phyloP scores from a whole-genome alignment of 2,329 filamentous ascomycete species.

The Tricladium varicosporioides region DNA sequence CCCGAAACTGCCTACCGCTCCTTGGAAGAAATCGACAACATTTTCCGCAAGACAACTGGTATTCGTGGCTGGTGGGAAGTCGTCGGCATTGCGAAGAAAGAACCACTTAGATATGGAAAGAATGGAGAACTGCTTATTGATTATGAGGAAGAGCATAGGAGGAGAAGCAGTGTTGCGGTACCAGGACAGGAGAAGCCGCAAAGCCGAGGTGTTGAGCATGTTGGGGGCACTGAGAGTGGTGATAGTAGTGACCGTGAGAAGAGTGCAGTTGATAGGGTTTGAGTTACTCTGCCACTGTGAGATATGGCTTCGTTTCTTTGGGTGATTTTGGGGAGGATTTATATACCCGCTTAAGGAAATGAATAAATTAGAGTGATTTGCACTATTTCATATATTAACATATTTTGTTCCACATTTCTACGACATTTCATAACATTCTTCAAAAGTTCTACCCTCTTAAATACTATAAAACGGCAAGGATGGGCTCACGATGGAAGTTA shows the following conservation, averaged over 20 bases:
- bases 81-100: conserved; percentile 42
- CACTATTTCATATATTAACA: too few relatives aligned
- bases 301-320: too few relatives aligned
- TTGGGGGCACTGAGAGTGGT: not conserved
- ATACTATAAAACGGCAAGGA: too few relatives aligned
- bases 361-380: too few relatives aligned
- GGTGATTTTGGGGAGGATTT: too few relatives aligned
- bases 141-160: conserved; percentile 27
- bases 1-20: conserved; percentile 63
- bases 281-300: too few relatives aligned
- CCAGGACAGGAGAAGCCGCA: not conserved
- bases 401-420: too few relatives aligned
- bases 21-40: conserved; percentile 65
- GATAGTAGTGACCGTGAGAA: conserved; percentile 10
- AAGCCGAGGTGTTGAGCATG: conserved; percentile 13
- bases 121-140: conserved; percentile 52
- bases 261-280: not conserved
- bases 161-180: conserved; percentile 3
- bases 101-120: conserved; percentile 57
- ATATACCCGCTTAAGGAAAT: too few relatives aligned
- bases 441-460: too few relatives aligned
- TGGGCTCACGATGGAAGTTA: too few relatives aligned
- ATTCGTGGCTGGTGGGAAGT: conserved; percentile 39
- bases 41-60: conserved; percentile 53
- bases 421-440: too few relatives aligned